Percentiles rank a stretch among this genome's conserved stretches.
Conservation (phyloP, 108 stramenopile genomes). For the Nannochloropsis gaditana region DNA sequence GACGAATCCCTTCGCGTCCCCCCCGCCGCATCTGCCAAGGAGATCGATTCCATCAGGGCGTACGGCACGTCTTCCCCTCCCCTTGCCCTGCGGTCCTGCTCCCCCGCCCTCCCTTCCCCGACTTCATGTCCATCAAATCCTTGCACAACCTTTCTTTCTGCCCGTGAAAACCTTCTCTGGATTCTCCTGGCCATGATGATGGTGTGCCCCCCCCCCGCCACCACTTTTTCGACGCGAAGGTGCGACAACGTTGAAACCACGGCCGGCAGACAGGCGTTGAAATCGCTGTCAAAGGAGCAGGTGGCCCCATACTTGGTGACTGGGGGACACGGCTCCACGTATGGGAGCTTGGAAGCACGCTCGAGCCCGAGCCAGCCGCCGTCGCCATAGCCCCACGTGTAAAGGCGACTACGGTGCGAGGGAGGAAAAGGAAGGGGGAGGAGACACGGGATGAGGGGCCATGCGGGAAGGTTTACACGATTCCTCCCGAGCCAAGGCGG, state of each 20-base stretch:
- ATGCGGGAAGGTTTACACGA: not conserved
- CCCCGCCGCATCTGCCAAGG: not conserved
- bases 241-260: constrained; percentile 32
- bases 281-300: constrained; percentile 42
- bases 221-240: constrained; percentile 19
- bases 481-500: not conserved
- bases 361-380: constrained; percentile 49
- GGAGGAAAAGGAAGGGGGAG: not conserved
- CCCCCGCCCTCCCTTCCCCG: not conserved
- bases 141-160: not conserved
- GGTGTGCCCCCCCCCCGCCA: constrained; percentile 34
- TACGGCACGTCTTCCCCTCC: not conserved
- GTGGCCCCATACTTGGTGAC: constrained; percentile 33
- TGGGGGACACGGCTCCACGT: constrained; percentile 43
- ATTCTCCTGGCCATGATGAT: constrained; percentile 27
- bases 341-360: constrained; percentile 25
- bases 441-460: not conserved
- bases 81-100: not conserved
- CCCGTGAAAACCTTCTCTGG: not conserved
- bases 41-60: not conserved
- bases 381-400: constrained; percentile 50
- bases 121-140: no score
- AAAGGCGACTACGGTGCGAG: not conserved
- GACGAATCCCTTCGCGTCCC: not conserved
- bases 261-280: constrained; percentile 35